Conservation (phyloP, 495 filamentous ascomycete species). For the Podospora didyma region DNA sequence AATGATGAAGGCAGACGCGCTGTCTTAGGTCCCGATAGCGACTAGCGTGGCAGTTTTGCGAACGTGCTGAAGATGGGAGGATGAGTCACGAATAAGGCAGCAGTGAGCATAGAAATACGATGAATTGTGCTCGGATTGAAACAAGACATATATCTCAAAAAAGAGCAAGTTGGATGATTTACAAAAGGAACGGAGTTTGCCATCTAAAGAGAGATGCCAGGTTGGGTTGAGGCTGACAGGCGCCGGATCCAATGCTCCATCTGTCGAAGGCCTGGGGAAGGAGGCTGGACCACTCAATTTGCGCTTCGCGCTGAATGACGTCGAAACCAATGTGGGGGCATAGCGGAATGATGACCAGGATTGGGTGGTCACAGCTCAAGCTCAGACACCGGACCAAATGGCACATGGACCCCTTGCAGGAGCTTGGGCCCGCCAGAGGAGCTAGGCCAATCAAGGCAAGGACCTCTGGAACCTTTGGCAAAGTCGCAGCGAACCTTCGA, state of each 20-base stretch:
- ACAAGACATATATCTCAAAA: neutral
- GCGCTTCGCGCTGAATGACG: neutral
- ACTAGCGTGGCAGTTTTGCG: neutral
- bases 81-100: slow-evolving; percentile 6
- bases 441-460: neutral
- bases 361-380: neutral
- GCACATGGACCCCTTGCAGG: neutral
- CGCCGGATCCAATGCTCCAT: neutral
- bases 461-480: no score
- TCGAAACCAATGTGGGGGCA: neutral
- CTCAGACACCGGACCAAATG: neutral
- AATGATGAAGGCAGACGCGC: slow-evolving; percentile 11
- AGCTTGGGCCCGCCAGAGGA: neutral
- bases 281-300: neutral
- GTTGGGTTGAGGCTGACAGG: no score
- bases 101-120: neutral
- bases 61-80: neutral
- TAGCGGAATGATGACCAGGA: neutral
- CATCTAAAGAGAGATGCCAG: no score
- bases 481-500: no score
- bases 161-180: neutral
- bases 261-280: neutral
- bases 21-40: neutral
- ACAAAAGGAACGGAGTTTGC: no score
- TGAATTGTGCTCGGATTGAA: neutral